A percentile compares a stretch with the other conserved stretches of the same genome.
phyloP scores from a whole-genome alignment of 2,329 filamentous ascomycete genomes.

The Sordariomycetes sp. region DNA sequence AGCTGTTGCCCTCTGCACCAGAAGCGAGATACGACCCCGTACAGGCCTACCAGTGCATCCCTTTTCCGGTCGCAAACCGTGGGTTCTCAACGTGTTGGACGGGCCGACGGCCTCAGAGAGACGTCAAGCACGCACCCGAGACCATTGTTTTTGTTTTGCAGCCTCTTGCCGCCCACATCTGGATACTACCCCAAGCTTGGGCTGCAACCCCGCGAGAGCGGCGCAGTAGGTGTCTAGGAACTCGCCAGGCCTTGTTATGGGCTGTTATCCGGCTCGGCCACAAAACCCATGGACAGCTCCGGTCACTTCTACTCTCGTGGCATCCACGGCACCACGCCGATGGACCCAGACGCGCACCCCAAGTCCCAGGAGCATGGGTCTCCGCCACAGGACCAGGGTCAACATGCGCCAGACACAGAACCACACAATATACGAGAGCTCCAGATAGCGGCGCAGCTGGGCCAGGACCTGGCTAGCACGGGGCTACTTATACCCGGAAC shows the following conservation, averaged over 20 bases:
- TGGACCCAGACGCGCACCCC: conserved; percentile 1
- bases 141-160: not conserved
- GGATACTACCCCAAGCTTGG: too few species aligned
- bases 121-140: not conserved
- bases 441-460: conserved; percentile 46
- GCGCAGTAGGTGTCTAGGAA: not conserved
- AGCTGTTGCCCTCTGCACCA: not conserved
- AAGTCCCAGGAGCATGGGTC: not conserved
- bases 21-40: too few species aligned
- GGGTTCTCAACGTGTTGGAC: too few species aligned
- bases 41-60: not conserved
- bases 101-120: too few species aligned
- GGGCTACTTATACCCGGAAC: conserved; percentile 35
- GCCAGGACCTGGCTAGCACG: conserved; percentile 37
- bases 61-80: too few species aligned
- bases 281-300: conserved; percentile 1
- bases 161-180: too few species aligned
- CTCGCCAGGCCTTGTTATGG: not conserved
- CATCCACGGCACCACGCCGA: not conserved
- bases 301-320: conserved; percentile 1
- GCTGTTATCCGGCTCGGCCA: not conserved
- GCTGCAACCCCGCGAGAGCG: not conserved
- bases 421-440: conserved; percentile 28
- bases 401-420: not conserved
- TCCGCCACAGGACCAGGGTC: not conserved